Percentiles rank a stretch among this genome's conserved stretches.
phyloP scores from a whole-genome alignment of 176 grass and related monocot genomes.

The Lolium perenne region DNA sequence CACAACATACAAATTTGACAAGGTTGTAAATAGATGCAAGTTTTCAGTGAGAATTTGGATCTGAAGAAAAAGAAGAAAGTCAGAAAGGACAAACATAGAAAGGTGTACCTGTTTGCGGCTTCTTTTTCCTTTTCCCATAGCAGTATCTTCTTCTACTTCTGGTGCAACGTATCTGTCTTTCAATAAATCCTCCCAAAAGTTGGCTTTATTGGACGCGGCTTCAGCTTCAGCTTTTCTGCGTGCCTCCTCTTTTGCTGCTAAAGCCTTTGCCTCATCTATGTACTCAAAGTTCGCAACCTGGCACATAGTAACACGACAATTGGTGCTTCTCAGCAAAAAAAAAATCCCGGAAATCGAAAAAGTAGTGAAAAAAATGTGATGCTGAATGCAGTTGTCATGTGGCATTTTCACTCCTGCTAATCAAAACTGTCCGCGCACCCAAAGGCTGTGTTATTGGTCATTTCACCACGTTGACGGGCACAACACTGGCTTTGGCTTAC shows the following conservation, averaged over 20 bases:
- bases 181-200: slow-evolving; percentile 93
- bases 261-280: slow-evolving; percentile 88
- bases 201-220: slow-evolving; percentile 65
- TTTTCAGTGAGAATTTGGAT: slow-evolving; percentile 28
- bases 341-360: slow-evolving; percentile 15
- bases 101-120: slow-evolving; percentile 88
- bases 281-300: slow-evolving; percentile 96
- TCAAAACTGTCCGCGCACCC: background rate
- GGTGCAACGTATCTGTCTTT: slow-evolving; percentile 78
- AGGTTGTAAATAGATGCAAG: slow-evolving; percentile 1
- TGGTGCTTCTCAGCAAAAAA: slow-evolving; percentile 29
- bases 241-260: slow-evolving; percentile 88
- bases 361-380: background rate
- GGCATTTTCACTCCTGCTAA: slow-evolving; percentile 1
- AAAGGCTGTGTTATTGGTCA: background rate
- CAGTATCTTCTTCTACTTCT: slow-evolving; percentile 87
- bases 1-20: background rate
- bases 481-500: background rate
- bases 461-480: background rate
- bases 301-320: slow-evolving; percentile 38
- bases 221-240: slow-evolving; percentile 67
- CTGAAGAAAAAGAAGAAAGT: background rate
- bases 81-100: slow-evolving; percentile 18
- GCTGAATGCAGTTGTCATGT: slow-evolving; percentile 20
- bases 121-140: slow-evolving; percentile 99